Evolutionary conservation across 495 filamentous ascomycete species (phyloP), one percentile per base, ranked within the genome.

Genomic region (Podospora tetraspora): DNA sequence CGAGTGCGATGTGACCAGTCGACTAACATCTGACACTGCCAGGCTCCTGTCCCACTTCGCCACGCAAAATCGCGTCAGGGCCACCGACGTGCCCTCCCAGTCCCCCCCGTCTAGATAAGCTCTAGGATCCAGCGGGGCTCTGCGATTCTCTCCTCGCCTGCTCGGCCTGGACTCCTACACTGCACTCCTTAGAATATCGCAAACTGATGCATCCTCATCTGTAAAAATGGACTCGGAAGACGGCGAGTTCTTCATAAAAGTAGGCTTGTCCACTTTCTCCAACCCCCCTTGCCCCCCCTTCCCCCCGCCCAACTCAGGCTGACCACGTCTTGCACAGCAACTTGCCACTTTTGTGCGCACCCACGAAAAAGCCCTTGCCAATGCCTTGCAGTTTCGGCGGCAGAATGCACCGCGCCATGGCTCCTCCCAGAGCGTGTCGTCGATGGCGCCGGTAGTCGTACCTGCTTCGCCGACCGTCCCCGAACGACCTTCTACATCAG

Each of bases 291-390:
- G 25, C 34, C 19, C 21, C 24, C 30, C 62, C 12, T 25, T 2
- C 34, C 19, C 21, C 58, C 63, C 63, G 22, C 13, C 23, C 67
- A 37, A 61, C 69, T 29, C 61, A 62, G 52, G 57, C 71, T 73
- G 43, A 74, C 75, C 68, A 57, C 61, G 57, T 70, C 30, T 19
- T 12, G 24, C 58, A 66, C 70, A 97, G 94, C 95, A 95, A 82
- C 86, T 99, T 70, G 93, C 94, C 70, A 90, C 89, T 78, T 98
- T 96, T 81, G 93, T 99, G 76, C 92, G 94, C 66, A 97, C 93
- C 37, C 92, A 99, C 80, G 95, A 99, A 78, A 97, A 96, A 81
- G 95, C 93, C 27, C 87, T 99, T 68, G 95, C 95, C 71, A 98
- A 98, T 80, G 94, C 95, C 69, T 84, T 97, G 37, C 95, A 97